Conservation (phyloP, 306 rosid genomes). For the Hippophae tibetana region DNA sequence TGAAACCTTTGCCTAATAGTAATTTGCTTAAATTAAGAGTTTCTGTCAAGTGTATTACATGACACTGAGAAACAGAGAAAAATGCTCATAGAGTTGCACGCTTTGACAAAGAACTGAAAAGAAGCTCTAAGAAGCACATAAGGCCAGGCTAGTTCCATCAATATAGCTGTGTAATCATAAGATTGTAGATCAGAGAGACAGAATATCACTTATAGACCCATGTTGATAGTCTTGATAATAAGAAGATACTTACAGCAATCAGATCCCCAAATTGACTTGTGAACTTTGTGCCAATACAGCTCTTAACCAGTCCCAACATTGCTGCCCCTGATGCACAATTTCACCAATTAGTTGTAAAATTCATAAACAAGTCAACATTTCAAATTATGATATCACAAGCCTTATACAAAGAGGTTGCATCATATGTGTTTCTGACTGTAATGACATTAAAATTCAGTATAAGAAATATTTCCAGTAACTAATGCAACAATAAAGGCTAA, state of each 20-base stretch:
- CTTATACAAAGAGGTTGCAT: background rate
- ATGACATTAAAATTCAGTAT: too few relatives aligned
- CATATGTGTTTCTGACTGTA: too few relatives aligned
- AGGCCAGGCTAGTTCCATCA: background rate
- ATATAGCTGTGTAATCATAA: background rate
- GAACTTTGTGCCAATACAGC: conserved; percentile 95
- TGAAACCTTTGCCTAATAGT: too few relatives aligned
- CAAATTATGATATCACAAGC: background rate
- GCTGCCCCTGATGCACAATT: conserved; percentile 52
- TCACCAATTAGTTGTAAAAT: conserved; percentile 15
- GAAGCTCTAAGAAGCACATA: background rate
- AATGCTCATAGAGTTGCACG: background rate
- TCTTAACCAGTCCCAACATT: conserved; percentile 84
- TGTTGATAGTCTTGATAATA: background rate
- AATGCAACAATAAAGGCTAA: too few relatives aligned
- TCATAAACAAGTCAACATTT: conserved; percentile 1
- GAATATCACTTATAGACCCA: background rate
- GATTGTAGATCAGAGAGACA: background rate
- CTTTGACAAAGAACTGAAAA: background rate
- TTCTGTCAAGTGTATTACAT: background rate
- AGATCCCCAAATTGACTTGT: conserved; percentile 92
- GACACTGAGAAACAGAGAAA: background rate
- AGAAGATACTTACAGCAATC: conserved; percentile 73
- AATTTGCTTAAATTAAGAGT: background rate
- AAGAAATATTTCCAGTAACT: too few relatives aligned